Evolutionary conservation across 495 filamentous ascomycete genomes (phyloP).

Genomic region (Lasiosphaeria hispida): DNA sequence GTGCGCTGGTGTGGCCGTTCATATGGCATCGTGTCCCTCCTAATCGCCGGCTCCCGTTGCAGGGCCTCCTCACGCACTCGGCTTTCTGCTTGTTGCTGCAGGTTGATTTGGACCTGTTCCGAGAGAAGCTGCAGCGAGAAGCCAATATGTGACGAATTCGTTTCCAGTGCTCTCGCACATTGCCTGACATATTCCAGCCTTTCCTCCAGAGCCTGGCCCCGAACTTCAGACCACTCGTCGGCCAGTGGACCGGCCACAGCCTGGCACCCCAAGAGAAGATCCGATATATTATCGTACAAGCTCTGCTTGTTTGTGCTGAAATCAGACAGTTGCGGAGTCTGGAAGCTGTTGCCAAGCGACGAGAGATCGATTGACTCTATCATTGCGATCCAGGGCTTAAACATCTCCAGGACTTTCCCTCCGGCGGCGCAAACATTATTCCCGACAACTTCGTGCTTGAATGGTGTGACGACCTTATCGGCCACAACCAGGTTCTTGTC

Average conservation of each 20-base stretch:
- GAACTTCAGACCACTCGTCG: constrained; percentile 90
- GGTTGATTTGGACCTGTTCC: constrained; percentile 62
- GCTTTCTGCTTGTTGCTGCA: constrained; percentile 42
- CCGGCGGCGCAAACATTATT: constrained; percentile 73
- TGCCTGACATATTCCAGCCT: constrained; percentile 73
- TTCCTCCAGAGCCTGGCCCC: constrained; percentile 90
- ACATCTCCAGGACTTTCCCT: constrained; percentile 76
- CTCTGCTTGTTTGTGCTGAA: constrained; percentile 88
- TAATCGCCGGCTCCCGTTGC: constrained; percentile 34
- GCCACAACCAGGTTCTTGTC: constrained; percentile 77
- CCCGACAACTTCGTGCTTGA: constrained; percentile 67
- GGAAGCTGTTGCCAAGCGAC: constrained; percentile 67
- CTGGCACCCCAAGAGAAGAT: constrained; percentile 83
- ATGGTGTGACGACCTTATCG: constrained; percentile 71
- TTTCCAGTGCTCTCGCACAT: constrained; percentile 77
- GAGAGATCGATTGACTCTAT: constrained; percentile 87
- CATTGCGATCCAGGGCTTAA: constrained; percentile 80
- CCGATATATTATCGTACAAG: constrained; percentile 87
- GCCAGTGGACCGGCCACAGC: constrained; percentile 81
- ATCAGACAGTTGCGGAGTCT: constrained; percentile 82
- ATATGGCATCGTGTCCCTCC: constrained; percentile 47
- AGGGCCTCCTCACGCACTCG: constrained; percentile 39
- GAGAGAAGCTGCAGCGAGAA: constrained; percentile 85
- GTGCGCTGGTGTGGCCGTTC: constrained; percentile 47
- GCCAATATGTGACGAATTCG: constrained; percentile 78